phyloP scores from a whole-genome alignment of 345 rosid species.

The Fremontodendron californicum region DNA sequence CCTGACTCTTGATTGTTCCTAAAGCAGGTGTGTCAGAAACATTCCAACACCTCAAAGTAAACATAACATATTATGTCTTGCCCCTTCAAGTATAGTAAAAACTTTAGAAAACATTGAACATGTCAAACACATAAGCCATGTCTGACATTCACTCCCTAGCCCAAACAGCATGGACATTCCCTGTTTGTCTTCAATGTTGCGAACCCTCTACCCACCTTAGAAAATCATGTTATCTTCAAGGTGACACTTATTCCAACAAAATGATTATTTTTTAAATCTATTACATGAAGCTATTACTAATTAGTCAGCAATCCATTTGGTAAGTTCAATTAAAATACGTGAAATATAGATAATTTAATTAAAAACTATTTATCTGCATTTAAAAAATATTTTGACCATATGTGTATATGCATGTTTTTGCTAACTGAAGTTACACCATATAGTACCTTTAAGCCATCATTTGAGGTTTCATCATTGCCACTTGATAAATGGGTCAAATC shows the following conservation, averaged over 20 bases:
- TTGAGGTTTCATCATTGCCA: slow-evolving; percentile 19
- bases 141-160: background rate
- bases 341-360: too few relatives aligned
- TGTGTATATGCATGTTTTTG: background rate
- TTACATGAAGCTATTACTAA: too few relatives aligned
- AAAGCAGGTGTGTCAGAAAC: background rate
- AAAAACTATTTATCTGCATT: background rate
- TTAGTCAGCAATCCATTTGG: too few relatives aligned
- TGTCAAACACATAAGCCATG: background rate
- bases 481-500: slow-evolving; percentile 20
- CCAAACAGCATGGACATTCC: background rate
- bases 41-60: background rate
- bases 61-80: background rate
- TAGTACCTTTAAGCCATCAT: slow-evolving; percentile 23
- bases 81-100: background rate
- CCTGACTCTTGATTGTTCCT: background rate
- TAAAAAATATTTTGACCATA: background rate
- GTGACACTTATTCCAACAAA: too few relatives aligned
- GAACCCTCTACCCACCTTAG: too few relatives aligned
- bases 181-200: too few relatives aligned
- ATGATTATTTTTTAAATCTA: too few relatives aligned
- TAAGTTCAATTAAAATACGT: too few relatives aligned
- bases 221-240: too few relatives aligned
- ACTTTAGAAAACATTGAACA: too few relatives aligned
- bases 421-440: background rate